Evolutionary conservation across 106 monocot species (phyloP).

Genomic region (Dendrobium huoshanense): DNA sequence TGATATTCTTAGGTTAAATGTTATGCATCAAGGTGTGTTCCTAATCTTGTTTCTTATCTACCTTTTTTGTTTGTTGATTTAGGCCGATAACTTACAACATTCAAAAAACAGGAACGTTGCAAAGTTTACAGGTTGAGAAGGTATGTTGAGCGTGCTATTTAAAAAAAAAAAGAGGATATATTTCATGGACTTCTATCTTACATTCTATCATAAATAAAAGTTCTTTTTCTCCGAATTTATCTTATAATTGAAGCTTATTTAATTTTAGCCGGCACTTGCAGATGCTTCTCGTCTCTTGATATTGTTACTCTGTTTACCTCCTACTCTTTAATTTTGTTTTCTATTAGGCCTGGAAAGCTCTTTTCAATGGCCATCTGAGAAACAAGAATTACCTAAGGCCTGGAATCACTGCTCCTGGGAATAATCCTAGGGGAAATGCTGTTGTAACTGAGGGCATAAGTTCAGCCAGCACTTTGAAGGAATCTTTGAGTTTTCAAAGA

Average conservation of each 20-base stretch:
- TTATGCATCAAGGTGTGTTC: background rate
- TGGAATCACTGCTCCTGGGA: slow-evolving; percentile 44
- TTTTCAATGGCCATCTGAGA: slow-evolving; percentile 34
- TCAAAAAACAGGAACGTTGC: slow-evolving; percentile 43
- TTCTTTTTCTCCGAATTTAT: background rate
- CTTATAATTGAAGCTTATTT: background rate
- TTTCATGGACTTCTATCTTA: background rate
- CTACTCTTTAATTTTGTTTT: slow-evolving; percentile 1
- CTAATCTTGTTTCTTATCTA: background rate
- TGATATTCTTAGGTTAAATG: background rate
- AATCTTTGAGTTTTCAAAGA: slow-evolving; percentile 5
- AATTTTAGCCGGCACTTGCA: background rate
- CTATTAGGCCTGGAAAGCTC: slow-evolving; percentile 75
- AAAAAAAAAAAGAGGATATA: too few species aligned
- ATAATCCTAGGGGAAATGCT: slow-evolving; percentile 11
- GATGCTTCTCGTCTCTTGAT: background rate
- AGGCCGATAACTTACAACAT: slow-evolving; percentile 41
- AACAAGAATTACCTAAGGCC: slow-evolving; percentile 59
- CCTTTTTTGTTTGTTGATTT: slow-evolving; percentile 10
- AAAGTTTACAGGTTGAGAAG: slow-evolving; percentile 51
- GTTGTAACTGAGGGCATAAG: slow-evolving; percentile 6
- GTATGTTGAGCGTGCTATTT: slow-evolving; percentile 23
- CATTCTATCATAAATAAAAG: background rate
- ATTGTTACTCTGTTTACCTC: background rate
- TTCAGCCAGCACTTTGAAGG: slow-evolving; percentile 12